phyloP scores from a whole-genome alignment of 768 basidiomycete species.

The Macrolepiota fuliginosa region DNA sequence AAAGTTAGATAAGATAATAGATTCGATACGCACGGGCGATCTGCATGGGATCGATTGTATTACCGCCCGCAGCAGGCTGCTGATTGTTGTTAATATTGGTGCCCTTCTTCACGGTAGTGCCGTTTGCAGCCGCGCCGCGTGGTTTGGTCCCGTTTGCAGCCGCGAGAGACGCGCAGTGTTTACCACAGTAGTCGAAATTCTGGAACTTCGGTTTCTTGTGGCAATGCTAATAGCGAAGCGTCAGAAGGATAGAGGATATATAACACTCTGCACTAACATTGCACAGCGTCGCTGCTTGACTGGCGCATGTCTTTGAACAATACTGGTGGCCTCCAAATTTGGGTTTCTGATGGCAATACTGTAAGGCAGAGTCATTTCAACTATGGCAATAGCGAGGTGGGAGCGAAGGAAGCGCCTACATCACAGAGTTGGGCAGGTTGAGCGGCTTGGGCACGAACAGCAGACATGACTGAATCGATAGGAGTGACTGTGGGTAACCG shows the following conservation, averaged over 20 bases:
- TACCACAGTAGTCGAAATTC: conserved; percentile 60
- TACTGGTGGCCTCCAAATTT: conserved; percentile 43
- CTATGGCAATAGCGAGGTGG: conserved; percentile 8
- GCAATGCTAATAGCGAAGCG: conserved; percentile 38
- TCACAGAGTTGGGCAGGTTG: conserved; percentile 36
- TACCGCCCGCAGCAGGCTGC: conserved; percentile 19
- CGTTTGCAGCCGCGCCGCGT: conserved; percentile 15
- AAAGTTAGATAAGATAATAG: not conserved
- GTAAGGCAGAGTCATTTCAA: conserved; percentile 6
- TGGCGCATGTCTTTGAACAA: conserved; percentile 56
- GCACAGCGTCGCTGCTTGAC: conserved; percentile 41
- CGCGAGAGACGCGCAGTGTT: conserved; percentile 57
- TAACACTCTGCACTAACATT: conserved; percentile 30
- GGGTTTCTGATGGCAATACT: conserved; percentile 53
- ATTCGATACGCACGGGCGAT: conserved; percentile 34
- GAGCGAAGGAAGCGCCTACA: conserved; percentile 23
- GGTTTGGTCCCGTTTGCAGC: conserved; percentile 23
- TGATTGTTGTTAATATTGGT: conserved; percentile 16
- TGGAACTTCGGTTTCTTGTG: conserved; percentile 59
- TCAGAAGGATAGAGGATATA: not conserved
- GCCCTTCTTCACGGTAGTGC: conserved; percentile 11
- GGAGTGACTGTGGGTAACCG: conserved; percentile 11
- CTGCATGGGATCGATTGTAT: conserved; percentile 35
- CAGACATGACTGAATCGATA: conserved; percentile 22
- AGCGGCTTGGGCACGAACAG: conserved; percentile 23